phyloP scores from a whole-genome alignment of 768 basidiomycete species.

The Kwoniella heveanensis region DNA sequence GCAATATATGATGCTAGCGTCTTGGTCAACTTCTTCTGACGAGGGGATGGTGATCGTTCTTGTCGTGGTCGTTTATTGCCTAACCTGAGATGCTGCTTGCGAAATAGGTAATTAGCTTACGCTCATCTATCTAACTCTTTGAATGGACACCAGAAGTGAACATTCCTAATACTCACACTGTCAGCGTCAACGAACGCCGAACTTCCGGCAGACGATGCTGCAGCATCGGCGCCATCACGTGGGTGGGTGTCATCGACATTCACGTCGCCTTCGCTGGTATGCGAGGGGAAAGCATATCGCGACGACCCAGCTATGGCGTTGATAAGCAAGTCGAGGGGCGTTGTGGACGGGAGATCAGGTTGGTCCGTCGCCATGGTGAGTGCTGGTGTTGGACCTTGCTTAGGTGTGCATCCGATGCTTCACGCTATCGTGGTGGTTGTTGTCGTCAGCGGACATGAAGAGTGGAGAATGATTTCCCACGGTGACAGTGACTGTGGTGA shows the following conservation, averaged over 20 bases:
- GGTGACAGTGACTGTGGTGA: slow-evolving; percentile 7
- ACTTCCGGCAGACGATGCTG: too few relatives aligned
- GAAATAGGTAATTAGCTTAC: too few relatives aligned
- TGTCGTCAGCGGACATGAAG: slow-evolving; percentile 19
- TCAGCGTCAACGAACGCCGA: too few relatives aligned
- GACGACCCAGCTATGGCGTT: slow-evolving; percentile 46
- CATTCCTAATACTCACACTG: not conserved
- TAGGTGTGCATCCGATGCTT: too few relatives aligned
- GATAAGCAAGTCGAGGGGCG: slow-evolving; percentile 47
- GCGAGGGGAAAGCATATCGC: slow-evolving; percentile 17
- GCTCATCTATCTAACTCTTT: not conserved
- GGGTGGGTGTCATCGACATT: slow-evolving; percentile 1
- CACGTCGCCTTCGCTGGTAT: not conserved
- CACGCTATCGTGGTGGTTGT: not conserved
- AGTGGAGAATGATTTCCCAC: slow-evolving; percentile 32
- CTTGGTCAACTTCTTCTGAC: slow-evolving; percentile 18
- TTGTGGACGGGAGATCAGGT: slow-evolving; percentile 25
- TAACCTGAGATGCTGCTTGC: not conserved
- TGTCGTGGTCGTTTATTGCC: not conserved
- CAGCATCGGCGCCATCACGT: too few relatives aligned
- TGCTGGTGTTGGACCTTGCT: not conserved
- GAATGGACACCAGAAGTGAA: not conserved
- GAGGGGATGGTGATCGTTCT: slow-evolving; percentile 11
- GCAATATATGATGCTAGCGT: slow-evolving; percentile 12
- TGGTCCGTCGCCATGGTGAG: slow-evolving; percentile 6